A percentile compares a stretch with the other conserved stretches of the same genome.
Evolutionary conservation across 345 rosid genomes (phyloP).

Genomic region (Eutrema japonicum): DNA sequence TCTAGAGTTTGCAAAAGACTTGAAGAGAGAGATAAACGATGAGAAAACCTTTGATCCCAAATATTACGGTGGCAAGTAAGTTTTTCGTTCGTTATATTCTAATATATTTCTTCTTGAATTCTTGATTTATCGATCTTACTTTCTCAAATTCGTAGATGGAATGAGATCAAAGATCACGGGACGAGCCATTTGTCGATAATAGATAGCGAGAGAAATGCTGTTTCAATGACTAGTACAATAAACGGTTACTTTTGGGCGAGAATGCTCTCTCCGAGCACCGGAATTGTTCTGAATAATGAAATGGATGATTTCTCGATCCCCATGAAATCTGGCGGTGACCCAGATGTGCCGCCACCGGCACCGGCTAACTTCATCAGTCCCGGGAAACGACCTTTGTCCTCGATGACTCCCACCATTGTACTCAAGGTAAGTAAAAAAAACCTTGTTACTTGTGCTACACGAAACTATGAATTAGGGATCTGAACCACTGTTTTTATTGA

Average conservation of each 20-base stretch:
- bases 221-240: conserved; percentile 64
- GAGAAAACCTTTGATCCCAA: conserved; percentile 52
- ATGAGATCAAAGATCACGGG: conserved; percentile 60
- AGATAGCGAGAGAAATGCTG: conserved; percentile 56
- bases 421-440: conserved; percentile 47
- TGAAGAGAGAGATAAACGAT: conserved; percentile 56
- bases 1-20: conserved; percentile 47
- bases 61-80: conserved; percentile 58
- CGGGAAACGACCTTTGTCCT: conserved; percentile 66
- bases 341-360: conserved; percentile 50
- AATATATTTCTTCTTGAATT: not conserved
- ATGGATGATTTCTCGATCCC: conserved; percentile 76
- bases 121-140: not conserved
- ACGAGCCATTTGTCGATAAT: conserved; percentile 68
- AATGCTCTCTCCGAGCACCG: conserved; percentile 58
- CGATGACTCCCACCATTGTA: conserved; percentile 68
- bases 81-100: not conserved
- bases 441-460: conserved; percentile 2
- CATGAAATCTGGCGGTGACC: not conserved
- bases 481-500: not conserved
- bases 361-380: conserved; percentile 62
- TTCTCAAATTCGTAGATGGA: conserved; percentile 45
- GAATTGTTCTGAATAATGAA: conserved; percentile 66
- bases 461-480: conserved; percentile 6
- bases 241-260: conserved; percentile 61